Evolutionary conservation across 1,139 yeast species (phyloP), one percentile per base, ranked within the genome.

Genomic region (Chernovozyma sophiae-reginae): DNA sequence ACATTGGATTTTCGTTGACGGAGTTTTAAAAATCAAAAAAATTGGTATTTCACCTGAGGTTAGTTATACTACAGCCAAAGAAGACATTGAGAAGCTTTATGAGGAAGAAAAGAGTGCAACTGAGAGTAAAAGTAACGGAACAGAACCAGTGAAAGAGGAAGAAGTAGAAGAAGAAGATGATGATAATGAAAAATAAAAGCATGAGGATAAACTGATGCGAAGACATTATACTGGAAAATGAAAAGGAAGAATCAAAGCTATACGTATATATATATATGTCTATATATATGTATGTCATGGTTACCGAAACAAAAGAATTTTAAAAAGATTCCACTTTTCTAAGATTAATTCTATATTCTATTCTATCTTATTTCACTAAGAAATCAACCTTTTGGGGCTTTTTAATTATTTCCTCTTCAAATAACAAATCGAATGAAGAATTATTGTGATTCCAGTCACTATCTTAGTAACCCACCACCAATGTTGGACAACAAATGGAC

Each of bases 381-480:
- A n/a, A 15, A 25, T 14, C 15, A 14, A 17, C 29, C 20, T 25
- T 24, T 24, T 25, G 23, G 12, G n/a, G 28, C 28, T 20, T 20
- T 20, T 10, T n/a, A n/a, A n/a, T n/a, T n/a, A n/a, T n/a, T n/a
- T n/a, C 22, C 24, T 30, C 25, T 19, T 27, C 13, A 35, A 31
- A 24, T 27, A 38, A 30, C 52, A 42, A 28, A 60, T 30, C 0
- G 77, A 65, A 30, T 65, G 65, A 30, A 72, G 43, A 13, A 75
- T 49, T 8, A 73, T 41, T 0, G 81, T 62, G n/a, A 80, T 40
- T 2, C 76, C 45, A 2, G 77, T 57, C 11, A 71, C 52, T 2
- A 81, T 72, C 51, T 86, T 81, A 2, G 95, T 72, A 4, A 77
- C 86, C 97, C 97, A 92, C 97, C 97, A 92, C 46, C 85, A 76